Evolutionary conservation across 371 early-diverging fungal genomes (phyloP), one percentile per base, ranked within the genome.

Genomic region (Dichotomocladium elegans): DNA sequence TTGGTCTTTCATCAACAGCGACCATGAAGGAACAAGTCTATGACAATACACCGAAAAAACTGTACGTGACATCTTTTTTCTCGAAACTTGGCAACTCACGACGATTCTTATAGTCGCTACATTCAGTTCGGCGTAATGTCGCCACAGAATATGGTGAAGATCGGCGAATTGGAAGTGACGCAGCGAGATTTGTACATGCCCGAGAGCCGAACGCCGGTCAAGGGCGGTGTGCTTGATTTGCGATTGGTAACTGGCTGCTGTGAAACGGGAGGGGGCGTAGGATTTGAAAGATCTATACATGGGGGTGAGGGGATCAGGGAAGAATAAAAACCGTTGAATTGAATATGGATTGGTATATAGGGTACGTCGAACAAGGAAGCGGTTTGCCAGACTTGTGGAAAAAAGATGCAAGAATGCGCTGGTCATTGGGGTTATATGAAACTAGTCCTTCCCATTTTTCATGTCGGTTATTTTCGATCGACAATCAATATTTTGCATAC

Each of bases 391-490:
- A 99, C 99, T 3, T 99, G 99, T 69, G 90, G 89, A 9, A 85
- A 91, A 64, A 80, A 76, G 47, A 77, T 95, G 68, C 79, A 87
- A 59, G 94, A 96, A 46, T 99, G 99, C 74, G 87, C 92, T 40
- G 99, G 99, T 28, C 99, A 99, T 74, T 99, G 92, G 83, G 99
- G 99, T 22, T 89, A 94, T 65, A 81, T 99, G 29, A 88, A 92
- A 42, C 82, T 99, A 7, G 87, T 87, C 25, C 79, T 99, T 33
- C 99, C 99, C 3, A 95, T 99, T 12, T 99, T 97, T 66, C 99
- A 99, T 63, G 90, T 94, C 66, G 99, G 99, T 47, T 96, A 94
- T 63, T 96, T 99, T 63, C 89, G 94, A 72, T 80, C 89, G 26
- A 91, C 89, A 30, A 82, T 93, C 29, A 83, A 82, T 34, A 92